phyloP scores from a whole-genome alignment of 306 rosid genomes.

The Cucurbita moschata region DNA sequence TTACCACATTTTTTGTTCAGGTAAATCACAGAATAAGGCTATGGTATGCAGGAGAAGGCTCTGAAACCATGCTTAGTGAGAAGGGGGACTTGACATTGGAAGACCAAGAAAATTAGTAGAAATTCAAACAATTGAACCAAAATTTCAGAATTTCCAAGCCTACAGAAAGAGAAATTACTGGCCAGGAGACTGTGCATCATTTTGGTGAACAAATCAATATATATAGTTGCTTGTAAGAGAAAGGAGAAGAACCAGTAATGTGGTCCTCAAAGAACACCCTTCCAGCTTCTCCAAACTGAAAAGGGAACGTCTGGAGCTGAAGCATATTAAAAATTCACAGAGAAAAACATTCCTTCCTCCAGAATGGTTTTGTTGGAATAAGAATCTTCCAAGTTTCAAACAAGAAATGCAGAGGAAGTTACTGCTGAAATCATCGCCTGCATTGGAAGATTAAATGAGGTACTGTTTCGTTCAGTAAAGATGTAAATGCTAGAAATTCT shows the following conservation, averaged over 20 bases:
- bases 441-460: neutral
- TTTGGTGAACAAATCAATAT: neutral
- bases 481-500: neutral
- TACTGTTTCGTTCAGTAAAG: neutral
- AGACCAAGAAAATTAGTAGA: neutral
- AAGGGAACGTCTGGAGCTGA: neutral
- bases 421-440: neutral
- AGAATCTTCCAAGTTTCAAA: neutral
- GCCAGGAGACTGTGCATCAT: neutral
- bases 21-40: neutral
- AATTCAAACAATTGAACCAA: neutral
- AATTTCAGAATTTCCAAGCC: neutral
- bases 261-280: neutral
- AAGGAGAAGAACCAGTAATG: too few species aligned
- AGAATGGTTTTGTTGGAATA: neutral
- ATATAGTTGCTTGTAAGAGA: neutral
- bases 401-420: neutral
- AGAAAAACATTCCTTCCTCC: neutral
- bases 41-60: neutral
- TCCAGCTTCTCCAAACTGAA: neutral
- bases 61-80: neutral
- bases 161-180: neutral
- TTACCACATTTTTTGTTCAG: neutral
- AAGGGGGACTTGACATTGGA: neutral
- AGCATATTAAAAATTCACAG: neutral